A percentile compares a stretch with the other conserved stretches of the same genome.
Conservation (phyloP, 2,329 filamentous ascomycete species). For the Pestalotiopsis sp. region DNA sequence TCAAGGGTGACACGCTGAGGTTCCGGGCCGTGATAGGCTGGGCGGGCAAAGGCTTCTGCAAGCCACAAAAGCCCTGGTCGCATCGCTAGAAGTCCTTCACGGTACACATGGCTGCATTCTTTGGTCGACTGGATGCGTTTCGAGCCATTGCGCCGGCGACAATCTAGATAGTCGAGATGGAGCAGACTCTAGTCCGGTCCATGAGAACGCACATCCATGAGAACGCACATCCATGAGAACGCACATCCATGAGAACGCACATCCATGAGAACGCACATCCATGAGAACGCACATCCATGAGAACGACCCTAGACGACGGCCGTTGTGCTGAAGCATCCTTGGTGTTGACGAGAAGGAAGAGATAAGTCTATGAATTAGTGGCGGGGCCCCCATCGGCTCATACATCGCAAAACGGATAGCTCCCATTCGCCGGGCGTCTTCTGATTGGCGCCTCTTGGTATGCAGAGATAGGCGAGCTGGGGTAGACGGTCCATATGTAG, state of each 20-base stretch:
- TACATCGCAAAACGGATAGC: conserved; percentile 5
- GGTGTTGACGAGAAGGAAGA: not conserved
- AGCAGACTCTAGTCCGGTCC: not conserved
- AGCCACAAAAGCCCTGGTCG: not conserved
- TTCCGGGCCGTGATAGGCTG: not conserved
- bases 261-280: not conserved
- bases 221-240: not conserved
- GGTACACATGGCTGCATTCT: not conserved
- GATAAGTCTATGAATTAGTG: conserved; percentile 1
- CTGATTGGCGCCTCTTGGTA: not conserved
- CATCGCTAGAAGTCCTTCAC: not conserved
- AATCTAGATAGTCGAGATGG: not conserved
- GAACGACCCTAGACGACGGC: not conserved
- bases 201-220: not conserved
- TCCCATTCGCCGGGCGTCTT: not conserved
- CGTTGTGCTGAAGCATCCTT: not conserved
- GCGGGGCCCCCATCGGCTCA: conserved; percentile 3
- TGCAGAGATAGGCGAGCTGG: not conserved
- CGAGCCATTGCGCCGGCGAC: not conserved
- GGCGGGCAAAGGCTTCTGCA: not conserved
- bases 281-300: not conserved
- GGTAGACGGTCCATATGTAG: not conserved
- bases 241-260: not conserved
- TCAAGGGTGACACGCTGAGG: not conserved
- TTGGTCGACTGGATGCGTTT: not conserved